Conservation (phyloP, 139 green algal species). For the Klebsormidium nitens region DNA sequence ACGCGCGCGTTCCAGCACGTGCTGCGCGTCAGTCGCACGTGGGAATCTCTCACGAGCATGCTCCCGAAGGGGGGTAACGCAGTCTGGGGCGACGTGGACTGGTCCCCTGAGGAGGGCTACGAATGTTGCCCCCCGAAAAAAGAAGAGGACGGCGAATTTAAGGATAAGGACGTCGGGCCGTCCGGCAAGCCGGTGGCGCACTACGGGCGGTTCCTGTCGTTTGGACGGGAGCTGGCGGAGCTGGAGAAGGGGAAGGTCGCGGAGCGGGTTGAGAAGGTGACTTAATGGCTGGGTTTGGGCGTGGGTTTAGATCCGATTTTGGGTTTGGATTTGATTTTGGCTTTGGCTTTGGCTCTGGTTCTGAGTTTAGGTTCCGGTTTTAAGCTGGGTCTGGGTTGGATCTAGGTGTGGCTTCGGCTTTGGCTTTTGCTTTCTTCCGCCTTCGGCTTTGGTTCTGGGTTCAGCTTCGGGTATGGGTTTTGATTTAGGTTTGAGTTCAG, state of each 20-base stretch:
- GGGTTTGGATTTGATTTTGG: constrained; percentile 2
- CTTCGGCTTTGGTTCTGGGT: too few relatives aligned
- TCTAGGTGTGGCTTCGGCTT: background rate
- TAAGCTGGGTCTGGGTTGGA: background rate
- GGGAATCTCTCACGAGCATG: constrained; percentile 65
- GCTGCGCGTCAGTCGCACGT: constrained; percentile 46
- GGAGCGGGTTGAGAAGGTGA: too few relatives aligned
- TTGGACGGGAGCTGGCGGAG: too few relatives aligned
- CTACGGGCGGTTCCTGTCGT: background rate
- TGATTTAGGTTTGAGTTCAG: background rate
- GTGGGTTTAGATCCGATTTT: background rate
- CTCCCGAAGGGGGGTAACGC: constrained; percentile 61
- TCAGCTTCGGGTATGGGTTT: too few relatives aligned
- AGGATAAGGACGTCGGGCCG: too few relatives aligned
- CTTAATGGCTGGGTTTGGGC: background rate
- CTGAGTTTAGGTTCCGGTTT: background rate
- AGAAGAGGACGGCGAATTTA: too few relatives aligned
- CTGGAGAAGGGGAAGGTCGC: too few relatives aligned
- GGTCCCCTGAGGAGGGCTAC: constrained; percentile 26
- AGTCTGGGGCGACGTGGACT: constrained; percentile 66
- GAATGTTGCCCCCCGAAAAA: constrained; percentile 10
- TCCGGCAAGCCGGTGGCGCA: background rate
- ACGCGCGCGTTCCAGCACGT: constrained; percentile 29
- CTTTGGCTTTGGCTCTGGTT: background rate
- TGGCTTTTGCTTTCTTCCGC: too few relatives aligned